These are phyloP conservation scores for Neonothopanus nambi DNA, from an alignment of 1,284 basidiomycete genomes.

Conservation along the genomic window DNA sequence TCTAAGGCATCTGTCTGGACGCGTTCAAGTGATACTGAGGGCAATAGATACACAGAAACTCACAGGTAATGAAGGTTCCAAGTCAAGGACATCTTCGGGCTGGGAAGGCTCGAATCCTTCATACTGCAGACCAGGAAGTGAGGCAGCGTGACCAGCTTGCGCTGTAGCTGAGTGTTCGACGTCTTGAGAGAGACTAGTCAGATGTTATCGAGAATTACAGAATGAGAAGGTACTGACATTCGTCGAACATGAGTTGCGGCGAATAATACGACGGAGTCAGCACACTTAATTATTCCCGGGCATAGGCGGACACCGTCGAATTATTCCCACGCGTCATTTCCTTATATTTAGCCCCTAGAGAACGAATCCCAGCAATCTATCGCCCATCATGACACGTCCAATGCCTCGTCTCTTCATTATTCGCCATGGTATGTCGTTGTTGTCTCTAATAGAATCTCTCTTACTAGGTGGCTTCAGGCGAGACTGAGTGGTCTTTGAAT, in stretches of 20 bases:
- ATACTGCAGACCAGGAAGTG: slow-evolving; percentile 65
- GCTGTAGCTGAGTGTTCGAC: slow-evolving; percentile 81
- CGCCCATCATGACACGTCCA: slow-evolving; percentile 37
- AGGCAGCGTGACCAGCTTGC: slow-evolving; percentile 36
- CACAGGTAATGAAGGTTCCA: slow-evolving; percentile 41
- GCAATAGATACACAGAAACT: slow-evolving; percentile 25
- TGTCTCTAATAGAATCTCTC: slow-evolving; percentile 14
- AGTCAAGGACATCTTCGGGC: slow-evolving; percentile 44
- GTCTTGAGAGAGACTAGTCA: slow-evolving; percentile 45
- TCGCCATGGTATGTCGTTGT: slow-evolving; percentile 60
- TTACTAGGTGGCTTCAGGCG: slow-evolving; percentile 47
- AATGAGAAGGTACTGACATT: slow-evolving; percentile 57
- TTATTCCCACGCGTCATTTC: background rate
- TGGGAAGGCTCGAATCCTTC: slow-evolving; percentile 85
- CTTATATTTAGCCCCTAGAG: background rate
- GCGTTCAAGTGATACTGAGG: slow-evolving; percentile 13
- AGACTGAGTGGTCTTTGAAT: slow-evolving; percentile 94
- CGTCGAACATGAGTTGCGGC: slow-evolving; percentile 69
- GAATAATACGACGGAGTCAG: background rate
- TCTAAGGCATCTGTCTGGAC: slow-evolving; percentile 37
- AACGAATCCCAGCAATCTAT: background rate
- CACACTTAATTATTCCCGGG: too few relatives aligned
- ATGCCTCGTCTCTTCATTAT: slow-evolving; percentile 77
- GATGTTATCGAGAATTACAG: slow-evolving; percentile 5
- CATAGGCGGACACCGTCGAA: background rate